Base-by-base conservation (phyloP, 192 early-diverging fungal species). In the Coemansia sp. region DNA sequence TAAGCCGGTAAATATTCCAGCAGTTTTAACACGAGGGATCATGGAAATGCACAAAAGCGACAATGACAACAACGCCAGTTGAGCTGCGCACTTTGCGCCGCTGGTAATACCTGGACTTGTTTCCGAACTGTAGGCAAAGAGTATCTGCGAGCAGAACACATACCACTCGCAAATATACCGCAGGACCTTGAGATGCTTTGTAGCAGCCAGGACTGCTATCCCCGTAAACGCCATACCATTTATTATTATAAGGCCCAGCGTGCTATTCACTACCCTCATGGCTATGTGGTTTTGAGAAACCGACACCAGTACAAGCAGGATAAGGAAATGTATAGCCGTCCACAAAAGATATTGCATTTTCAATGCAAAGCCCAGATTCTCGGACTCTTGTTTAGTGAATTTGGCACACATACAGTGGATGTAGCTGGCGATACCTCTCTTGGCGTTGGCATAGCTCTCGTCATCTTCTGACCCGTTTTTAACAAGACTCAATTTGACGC, bases 401-500 rank as follows among this genome's bases (percentile, higher is more conserved):
- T 55, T 55, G 52, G 14, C 52, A 5, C 28, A 4, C 52, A 30
- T 16, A 28, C 52, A 55, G 13, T 55, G 52, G 3, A 55, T 16
- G 28, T 30, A 55, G 52, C 52, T 55, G 5, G 23, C 4, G 14
- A 55, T 55, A 11, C 52, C 52, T 14, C 52, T 16, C 26, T 30
- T 55, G 26, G 52, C 52, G 21, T 55, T 55, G 10, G n/a, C 28
- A 55, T 30, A 30, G 52, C 26, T 55, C 26, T 55, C 52, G 52
- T 55, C 52, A 16, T 55, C 52, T 5, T 26, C 28, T 16, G 52
- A 4, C 26, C 28, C 23, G 10, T 30, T 10, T 30, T 55, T 55
- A 30, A 55, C 21, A 4, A 55, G 28, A 10, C 10, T 13, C 10
- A 14, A 2, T 16, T 55, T 55, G 52, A 30, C 13, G 10, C 52